Conservation (phyloP, 2,329 filamentous ascomycete species). For the Cryphonectria naterciae region DNA sequence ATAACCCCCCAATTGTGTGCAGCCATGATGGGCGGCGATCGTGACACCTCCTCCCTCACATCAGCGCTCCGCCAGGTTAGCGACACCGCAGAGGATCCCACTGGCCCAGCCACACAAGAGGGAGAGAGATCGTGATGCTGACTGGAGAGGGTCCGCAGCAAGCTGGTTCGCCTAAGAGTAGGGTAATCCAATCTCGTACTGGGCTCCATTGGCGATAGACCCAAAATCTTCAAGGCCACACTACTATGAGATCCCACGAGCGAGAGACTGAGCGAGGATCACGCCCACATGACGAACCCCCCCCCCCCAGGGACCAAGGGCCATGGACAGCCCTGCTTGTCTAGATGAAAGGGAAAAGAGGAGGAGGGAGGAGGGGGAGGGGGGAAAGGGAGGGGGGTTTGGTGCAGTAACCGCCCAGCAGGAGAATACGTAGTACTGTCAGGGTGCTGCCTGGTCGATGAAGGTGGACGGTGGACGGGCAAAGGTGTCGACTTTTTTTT, state of each 20-base stretch:
- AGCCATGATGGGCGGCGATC: not conserved
- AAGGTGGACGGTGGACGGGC: not conserved
- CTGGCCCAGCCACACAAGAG: slow-evolving; percentile 9
- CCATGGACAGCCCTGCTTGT: not conserved
- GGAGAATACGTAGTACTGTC: not conserved
- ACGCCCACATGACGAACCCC: not conserved
- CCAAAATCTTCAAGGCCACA: not conserved
- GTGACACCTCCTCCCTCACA: slow-evolving; percentile 5
- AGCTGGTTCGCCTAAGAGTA: slow-evolving; percentile 6
- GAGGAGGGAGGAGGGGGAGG: too few species aligned
- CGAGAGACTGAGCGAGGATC: slow-evolving; percentile 8
- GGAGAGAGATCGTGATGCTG: slow-evolving; percentile 2
- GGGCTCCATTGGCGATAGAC: slow-evolving; percentile 18
- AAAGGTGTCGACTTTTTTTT: not conserved
- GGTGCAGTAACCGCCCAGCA: not conserved
- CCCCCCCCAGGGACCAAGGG: not conserved
- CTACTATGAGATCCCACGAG: slow-evolving; percentile 1
- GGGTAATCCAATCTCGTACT: slow-evolving; percentile 27
- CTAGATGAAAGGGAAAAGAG: not conserved
- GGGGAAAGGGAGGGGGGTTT: not conserved
- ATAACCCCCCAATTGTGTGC: not conserved
- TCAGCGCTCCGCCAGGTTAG: not conserved
- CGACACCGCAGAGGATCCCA: slow-evolving; percentile 2
- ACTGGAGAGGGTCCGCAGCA: not conserved
- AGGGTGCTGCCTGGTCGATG: slow-evolving; percentile 1